Percentiles rank a stretch among this genome's conserved stretches.
Conservation (phyloP, 2,329 filamentous ascomycete genomes). For the Cladosporium sp. region DNA sequence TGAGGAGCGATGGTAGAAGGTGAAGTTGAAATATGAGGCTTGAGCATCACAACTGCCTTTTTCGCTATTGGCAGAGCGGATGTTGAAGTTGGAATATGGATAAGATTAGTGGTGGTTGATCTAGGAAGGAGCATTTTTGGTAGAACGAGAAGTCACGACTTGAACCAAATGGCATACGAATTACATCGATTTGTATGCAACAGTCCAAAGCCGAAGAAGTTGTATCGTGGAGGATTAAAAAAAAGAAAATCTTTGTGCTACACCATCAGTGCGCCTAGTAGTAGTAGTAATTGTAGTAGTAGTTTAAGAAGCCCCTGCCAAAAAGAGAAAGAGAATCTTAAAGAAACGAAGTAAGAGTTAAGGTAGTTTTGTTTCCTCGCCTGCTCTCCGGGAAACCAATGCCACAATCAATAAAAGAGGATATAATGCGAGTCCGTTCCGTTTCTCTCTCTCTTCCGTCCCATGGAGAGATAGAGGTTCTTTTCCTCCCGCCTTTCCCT, state of each 20-base stretch:
- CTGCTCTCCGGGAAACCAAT: neutral
- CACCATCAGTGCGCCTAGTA: neutral
- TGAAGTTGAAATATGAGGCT: neutral
- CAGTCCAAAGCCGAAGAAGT: no score
- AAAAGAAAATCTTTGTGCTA: neutral
- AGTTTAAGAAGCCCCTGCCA: neutral
- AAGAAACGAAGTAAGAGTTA: neutral
- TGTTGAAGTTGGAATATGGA: neutral
- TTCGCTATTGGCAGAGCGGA: neutral
- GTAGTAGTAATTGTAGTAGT: no score
- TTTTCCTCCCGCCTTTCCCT: neutral
- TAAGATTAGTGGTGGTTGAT: neutral
- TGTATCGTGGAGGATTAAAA: neutral
- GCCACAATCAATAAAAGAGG: conserved; percentile 12
- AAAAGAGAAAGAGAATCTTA: neutral
- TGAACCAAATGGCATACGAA: no score
- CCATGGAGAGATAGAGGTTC: neutral
- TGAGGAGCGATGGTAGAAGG: no score
- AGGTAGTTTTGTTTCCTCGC: neutral
- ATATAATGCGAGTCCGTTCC: conserved; percentile 9
- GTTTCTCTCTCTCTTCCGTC: conserved; percentile 1
- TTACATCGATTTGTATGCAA: no score
- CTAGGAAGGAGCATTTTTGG: neutral
- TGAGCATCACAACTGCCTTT: neutral
- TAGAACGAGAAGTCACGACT: neutral